Percentiles rank a stretch among this genome's conserved stretches.
Evolutionary conservation across 202 grass and related monocot genomes (phyloP).

Genomic region (Zizania palustris): DNA sequence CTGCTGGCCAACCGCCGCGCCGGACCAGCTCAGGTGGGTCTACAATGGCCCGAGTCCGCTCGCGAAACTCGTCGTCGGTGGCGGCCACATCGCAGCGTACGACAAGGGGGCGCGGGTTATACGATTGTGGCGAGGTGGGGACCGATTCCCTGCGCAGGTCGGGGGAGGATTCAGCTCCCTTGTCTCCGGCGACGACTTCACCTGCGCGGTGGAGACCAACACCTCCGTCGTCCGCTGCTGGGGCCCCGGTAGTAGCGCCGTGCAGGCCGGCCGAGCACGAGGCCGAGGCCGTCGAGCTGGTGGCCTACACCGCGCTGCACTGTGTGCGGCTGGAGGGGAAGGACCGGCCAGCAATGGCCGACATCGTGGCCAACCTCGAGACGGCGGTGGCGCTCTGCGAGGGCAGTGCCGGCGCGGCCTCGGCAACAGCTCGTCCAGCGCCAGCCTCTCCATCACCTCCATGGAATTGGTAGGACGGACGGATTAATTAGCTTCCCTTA

Average conservation of each 20-base stretch:
- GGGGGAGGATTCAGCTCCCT: conserved; percentile 44
- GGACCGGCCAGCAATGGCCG: conserved; percentile 68
- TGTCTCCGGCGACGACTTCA: conserved; percentile 68
- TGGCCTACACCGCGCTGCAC: conserved; percentile 73
- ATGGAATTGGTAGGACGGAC: conserved; percentile 50
- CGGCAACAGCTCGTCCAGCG: conserved; percentile 58
- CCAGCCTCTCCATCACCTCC: conserved; percentile 65
- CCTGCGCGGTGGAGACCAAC: conserved; percentile 52
- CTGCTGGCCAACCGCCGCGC: conserved; percentile 57
- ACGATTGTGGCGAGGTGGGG: conserved; percentile 52
- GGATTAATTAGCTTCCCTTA: not conserved
- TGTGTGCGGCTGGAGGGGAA: conserved; percentile 75
- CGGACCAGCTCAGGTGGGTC: conserved; percentile 27
- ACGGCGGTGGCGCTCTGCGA: conserved; percentile 73
- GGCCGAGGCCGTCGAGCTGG: conserved; percentile 83
- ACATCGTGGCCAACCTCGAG: conserved; percentile 84
- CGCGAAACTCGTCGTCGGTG: conserved; percentile 53
- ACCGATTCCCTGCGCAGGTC: not conserved
- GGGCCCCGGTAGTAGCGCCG: conserved; percentile 40
- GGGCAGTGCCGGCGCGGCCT: conserved; percentile 27
- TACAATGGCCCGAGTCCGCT: conserved; percentile 37
- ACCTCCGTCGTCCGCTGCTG: conserved; percentile 64
- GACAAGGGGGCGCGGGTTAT: conserved; percentile 11
- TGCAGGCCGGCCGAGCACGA: conserved; percentile 48
- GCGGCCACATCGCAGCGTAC: conserved; percentile 54